These are phyloP conservation scores for Pulveroboletus sp. DNA, from an alignment of 768 basidiomycete genomes.

Conservation along the genomic window DNA sequence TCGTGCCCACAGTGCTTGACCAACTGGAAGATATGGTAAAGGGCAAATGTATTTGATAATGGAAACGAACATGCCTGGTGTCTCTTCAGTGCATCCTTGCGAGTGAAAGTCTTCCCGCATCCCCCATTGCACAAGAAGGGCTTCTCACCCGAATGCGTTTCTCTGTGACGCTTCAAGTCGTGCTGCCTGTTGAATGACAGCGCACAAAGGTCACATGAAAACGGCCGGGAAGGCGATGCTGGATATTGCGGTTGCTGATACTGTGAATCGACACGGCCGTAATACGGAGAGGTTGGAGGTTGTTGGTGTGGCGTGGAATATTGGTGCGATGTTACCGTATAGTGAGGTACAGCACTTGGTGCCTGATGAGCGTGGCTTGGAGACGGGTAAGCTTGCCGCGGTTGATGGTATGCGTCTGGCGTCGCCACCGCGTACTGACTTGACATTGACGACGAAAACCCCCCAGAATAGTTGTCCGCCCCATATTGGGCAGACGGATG, in stretches of 20 bases:
- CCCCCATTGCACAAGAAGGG: constrained; percentile 80
- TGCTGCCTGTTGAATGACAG: constrained; percentile 84
- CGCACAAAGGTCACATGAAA: constrained; percentile 68
- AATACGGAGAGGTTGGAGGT: constrained; percentile 34
- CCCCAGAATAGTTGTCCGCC: constrained; percentile 17
- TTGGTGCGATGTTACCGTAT: constrained; percentile 26
- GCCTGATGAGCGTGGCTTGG: constrained; percentile 28
- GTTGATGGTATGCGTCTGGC: constrained; percentile 19
- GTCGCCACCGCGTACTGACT: constrained; percentile 20
- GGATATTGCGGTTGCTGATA: constrained; percentile 44
- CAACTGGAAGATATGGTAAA: constrained; percentile 43
- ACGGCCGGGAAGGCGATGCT: constrained; percentile 57
- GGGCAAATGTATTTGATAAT: constrained; percentile 5
- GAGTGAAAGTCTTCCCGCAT: constrained; percentile 83
- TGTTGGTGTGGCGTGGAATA: constrained; percentile 29
- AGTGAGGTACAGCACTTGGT: constrained; percentile 33
- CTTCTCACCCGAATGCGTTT: constrained; percentile 83
- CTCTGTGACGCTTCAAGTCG: constrained; percentile 78
- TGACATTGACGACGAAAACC: constrained; percentile 13
- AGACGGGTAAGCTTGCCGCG: constrained; percentile 27
- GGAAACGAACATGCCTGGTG: constrained; percentile 57
- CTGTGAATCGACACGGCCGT: constrained; percentile 29
- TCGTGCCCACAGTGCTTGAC: constrained; percentile 77
- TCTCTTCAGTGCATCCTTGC: constrained; percentile 82
- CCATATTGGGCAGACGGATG: constrained; percentile 23